Evolutionary conservation across 2,329 filamentous ascomycete genomes (phyloP), one percentile per base, ranked within the genome.

Genomic region (Verticillium klebahnii): DNA sequence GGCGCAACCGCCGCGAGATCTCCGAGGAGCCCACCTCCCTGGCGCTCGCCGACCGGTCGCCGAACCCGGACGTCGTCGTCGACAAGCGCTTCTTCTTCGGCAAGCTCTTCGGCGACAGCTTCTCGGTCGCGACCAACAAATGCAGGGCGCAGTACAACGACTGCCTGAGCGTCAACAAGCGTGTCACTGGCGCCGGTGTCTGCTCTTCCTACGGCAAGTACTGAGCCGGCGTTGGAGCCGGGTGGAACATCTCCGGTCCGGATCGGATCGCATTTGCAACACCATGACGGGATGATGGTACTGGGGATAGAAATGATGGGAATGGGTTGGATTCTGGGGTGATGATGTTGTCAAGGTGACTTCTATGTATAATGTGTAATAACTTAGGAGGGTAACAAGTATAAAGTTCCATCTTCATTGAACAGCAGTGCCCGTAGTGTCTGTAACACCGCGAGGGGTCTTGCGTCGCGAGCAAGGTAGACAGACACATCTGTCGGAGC

Each of bases 61-160:
- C 63, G 7, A 59, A 59, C 31, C 61, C 63, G 15, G 63, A 52
- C 19, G 45, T 61, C 17, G 61, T 61, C 1, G 39, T 66, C 34
- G 64, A 63, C 50, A 66, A 65, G 63, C 63, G 64, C 37, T 68
- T 64, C 19, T 40, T 40, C 37, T 65, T 52, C 52, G 59, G 61
- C 52, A 67, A 64, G n/a, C 64, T 52, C 45, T 73, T 72, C 67
- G 57, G 19, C 3, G 69, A 72, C 56, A 67, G 60, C 29, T 72
- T 69, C 56, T 62, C 57, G 11, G 64, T 61, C 11, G 78, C 78
- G 12, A 67, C 62, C 23, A 69, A 66, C 60, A 81, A 82, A 70
- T 85, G 83, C 70, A 71, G 75, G 62, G 71, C 74, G 23, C 83
- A 85, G 74, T 82, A 82, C 67, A 65, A 65, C 3, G 82, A 84